These are phyloP conservation scores for Oidium heveae DNA, from an alignment of 2,329 filamentous ascomycete species.

Conservation along the genomic window DNA sequence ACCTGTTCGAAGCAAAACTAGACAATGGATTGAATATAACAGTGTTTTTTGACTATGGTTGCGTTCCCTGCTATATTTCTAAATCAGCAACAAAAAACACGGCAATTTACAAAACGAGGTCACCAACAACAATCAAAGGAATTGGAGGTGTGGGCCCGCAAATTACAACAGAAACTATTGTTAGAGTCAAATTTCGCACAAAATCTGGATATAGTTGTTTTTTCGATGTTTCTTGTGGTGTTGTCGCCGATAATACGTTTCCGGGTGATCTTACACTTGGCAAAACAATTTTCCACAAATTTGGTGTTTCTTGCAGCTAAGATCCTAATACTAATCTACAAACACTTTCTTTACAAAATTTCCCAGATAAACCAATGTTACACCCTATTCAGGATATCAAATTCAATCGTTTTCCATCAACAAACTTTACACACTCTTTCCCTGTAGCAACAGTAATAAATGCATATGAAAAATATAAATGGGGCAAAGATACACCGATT, in stretches of 20 bases:
- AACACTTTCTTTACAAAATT: neutral
- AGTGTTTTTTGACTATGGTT: neutral
- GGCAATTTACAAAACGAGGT: neutral
- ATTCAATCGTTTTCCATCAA: neutral
- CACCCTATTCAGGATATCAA: neutral
- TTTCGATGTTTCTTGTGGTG: neutral
- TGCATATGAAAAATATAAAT: neutral
- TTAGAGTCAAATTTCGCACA: neutral
- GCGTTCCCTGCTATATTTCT: neutral
- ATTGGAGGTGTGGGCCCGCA: neutral
- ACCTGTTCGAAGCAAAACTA: neutral
- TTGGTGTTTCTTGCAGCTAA: neutral
- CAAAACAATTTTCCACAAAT: neutral
- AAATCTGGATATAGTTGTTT: neutral
- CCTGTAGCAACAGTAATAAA: neutral
- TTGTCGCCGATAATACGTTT: neutral
- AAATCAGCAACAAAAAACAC: neutral
- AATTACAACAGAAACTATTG: neutral
- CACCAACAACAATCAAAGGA: neutral
- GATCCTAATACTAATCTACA: too few relatives aligned
- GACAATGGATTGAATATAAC: neutral
- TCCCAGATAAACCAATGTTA: neutral
- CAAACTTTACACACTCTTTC: neutral
- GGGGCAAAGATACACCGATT: neutral
- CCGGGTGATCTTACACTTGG: neutral